Percentiles rank a stretch among this genome's conserved stretches.
phyloP scores from a whole-genome alignment of 768 basidiomycete genomes.

The Harrya chromipes region DNA sequence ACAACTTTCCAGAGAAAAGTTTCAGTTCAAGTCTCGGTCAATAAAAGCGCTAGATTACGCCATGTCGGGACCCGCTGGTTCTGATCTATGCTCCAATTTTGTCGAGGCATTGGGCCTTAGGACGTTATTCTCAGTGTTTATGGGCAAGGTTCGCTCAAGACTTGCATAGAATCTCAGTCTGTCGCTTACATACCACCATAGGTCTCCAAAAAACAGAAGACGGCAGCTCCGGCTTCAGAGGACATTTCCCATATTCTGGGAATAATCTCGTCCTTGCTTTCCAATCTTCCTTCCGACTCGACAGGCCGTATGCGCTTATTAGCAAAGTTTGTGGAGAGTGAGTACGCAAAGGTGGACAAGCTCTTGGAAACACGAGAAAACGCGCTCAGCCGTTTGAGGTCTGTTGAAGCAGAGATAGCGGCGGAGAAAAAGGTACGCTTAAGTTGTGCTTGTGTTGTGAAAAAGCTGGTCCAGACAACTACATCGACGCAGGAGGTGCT shows the following conservation, averaged over 20 bases:
- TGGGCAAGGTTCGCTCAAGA: constrained; percentile 76
- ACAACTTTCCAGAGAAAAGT: constrained; percentile 61
- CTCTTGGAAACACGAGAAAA: constrained; percentile 82
- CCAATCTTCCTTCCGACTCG: constrained; percentile 84
- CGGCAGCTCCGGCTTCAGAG: constrained; percentile 58
- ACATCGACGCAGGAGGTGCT: constrained; percentile 43
- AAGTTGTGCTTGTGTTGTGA: neutral
- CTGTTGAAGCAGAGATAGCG: constrained; percentile 64
- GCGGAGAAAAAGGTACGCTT: constrained; percentile 58
- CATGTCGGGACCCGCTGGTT: constrained; percentile 72
- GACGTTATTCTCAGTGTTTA: constrained; percentile 84
- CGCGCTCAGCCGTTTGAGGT: constrained; percentile 56
- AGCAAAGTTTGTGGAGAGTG: constrained; percentile 89
- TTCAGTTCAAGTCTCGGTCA: constrained; percentile 67
- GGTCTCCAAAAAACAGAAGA: constrained; percentile 65
- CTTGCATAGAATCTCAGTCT: neutral
- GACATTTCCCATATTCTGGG: constrained; percentile 87
- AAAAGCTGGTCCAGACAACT: neutral
- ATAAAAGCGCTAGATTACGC: constrained; percentile 93
- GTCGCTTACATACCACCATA: constrained; percentile 22
- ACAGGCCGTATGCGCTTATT: constrained; percentile 75
- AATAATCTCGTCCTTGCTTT: constrained; percentile 83
- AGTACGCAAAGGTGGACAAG: constrained; percentile 94
- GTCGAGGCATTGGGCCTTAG: constrained; percentile 87
- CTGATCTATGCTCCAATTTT: constrained; percentile 75